These are phyloP conservation scores for Clavispora fructus DNA, from an alignment of 805 yeast genomes.

Conservation along the genomic window DNA sequence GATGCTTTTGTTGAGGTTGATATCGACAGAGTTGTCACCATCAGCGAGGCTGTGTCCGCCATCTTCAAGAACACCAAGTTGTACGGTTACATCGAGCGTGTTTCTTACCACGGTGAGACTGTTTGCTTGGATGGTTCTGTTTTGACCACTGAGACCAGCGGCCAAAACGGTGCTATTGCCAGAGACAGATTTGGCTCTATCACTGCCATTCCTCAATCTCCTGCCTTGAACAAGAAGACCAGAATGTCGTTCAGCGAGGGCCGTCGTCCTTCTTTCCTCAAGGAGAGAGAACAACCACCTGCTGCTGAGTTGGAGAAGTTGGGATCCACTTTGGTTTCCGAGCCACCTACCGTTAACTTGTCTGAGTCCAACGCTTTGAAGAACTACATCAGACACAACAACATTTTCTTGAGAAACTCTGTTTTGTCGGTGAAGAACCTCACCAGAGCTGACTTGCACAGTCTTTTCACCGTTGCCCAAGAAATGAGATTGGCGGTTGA, in stretches of 20 bases:
- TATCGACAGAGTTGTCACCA: slow-evolving; percentile 54
- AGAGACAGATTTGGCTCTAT: slow-evolving; percentile 39
- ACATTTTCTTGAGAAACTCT: slow-evolving; percentile 86
- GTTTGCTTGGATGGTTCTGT: slow-evolving; percentile 80
- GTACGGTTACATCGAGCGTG: slow-evolving; percentile 86
- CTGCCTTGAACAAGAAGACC: slow-evolving; percentile 28
- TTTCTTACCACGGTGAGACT: slow-evolving; percentile 69
- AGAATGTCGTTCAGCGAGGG: slow-evolving; percentile 30
- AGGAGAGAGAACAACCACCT: slow-evolving; percentile 39
- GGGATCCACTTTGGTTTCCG: slow-evolving; percentile 68
- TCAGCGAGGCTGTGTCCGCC: slow-evolving; percentile 22
- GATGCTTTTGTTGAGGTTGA: slow-evolving; percentile 78
- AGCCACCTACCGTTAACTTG: slow-evolving; percentile 66
- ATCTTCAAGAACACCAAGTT: slow-evolving; percentile 46
- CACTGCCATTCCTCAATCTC: slow-evolving; percentile 42
- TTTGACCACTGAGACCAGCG: slow-evolving; percentile 49
- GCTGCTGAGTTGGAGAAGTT: slow-evolving; percentile 40
- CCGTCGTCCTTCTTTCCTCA: slow-evolving; percentile 32
- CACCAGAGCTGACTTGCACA: slow-evolving; percentile 82
- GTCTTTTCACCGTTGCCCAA: slow-evolving; percentile 93
- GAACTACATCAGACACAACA: slow-evolving; percentile 71
- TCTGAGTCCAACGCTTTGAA: slow-evolving; percentile 76
- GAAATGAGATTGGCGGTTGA: slow-evolving; percentile 96
- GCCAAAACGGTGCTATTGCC: slow-evolving; percentile 47
- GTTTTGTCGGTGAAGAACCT: slow-evolving; percentile 86